Evolutionary conservation across 1,284 basidiomycete species (phyloP).

Genomic region (Blastosporella zonata): DNA sequence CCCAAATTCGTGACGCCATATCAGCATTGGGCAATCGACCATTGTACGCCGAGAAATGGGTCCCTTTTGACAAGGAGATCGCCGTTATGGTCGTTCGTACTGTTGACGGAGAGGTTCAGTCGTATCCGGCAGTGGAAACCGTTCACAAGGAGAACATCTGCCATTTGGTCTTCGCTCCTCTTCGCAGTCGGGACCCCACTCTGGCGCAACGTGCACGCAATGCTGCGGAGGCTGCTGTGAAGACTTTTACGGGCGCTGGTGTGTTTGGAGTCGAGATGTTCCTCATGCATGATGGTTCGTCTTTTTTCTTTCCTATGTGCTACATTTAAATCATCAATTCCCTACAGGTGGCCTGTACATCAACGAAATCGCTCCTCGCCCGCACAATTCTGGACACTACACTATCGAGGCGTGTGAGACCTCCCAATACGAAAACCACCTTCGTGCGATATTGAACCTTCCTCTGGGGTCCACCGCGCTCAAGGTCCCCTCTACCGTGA

Average conservation of each 20-base stretch:
- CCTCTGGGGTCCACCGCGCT: slow-evolving; percentile 89
- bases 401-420: slow-evolving; percentile 98
- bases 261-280: slow-evolving; percentile 99
- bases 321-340: slow-evolving; percentile 7
- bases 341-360: slow-evolving; percentile 72
- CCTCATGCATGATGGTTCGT: slow-evolving; percentile 77
- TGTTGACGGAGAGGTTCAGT: slow-evolving; percentile 67
- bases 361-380: slow-evolving; percentile 99
- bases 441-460: slow-evolving; percentile 91
- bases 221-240: slow-evolving; percentile 84
- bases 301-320: neutral
- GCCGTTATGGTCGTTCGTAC: slow-evolving; percentile 97
- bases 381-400: slow-evolving; percentile 99
- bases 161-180: slow-evolving; percentile 88
- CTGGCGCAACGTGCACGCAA: slow-evolving; percentile 63
- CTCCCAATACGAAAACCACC: slow-evolving; percentile 97
- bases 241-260: slow-evolving; percentile 84
- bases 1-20: slow-evolving; percentile 64
- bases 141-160: slow-evolving; percentile 95
- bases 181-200: slow-evolving; percentile 59
- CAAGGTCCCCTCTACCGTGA: slow-evolving; percentile 84
- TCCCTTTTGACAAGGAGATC: slow-evolving; percentile 86
- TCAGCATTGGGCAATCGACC: slow-evolving; percentile 60
- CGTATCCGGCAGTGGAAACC: slow-evolving; percentile 95
- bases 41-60: slow-evolving; percentile 94